Percentiles rank a stretch among this genome's conserved stretches.
These are phyloP conservation scores for Gremmenia infestans DNA, from an alignment of 2,329 filamentous ascomycete species.

Conservation along the genomic window DNA sequence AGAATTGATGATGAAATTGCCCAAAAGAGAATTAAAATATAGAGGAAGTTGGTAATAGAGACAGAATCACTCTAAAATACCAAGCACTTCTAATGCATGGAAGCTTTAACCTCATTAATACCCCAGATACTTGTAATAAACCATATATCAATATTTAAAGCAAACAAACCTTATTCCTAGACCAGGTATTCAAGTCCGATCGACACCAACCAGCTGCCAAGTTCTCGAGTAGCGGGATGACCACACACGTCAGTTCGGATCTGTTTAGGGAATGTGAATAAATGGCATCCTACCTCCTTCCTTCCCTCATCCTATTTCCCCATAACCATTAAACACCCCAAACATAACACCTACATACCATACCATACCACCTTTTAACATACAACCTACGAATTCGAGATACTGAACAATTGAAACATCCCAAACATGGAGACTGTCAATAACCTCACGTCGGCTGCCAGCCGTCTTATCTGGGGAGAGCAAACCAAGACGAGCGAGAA, in stretches of 20 bases:
- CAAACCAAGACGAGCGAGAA: conserved; percentile 2
- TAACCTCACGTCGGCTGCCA: conserved; percentile 44
- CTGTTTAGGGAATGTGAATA: background rate
- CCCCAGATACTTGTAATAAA: too few relatives aligned
- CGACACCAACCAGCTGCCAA: background rate
- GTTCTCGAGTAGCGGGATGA: background rate
- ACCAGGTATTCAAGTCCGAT: background rate
- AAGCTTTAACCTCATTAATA: too few relatives aligned
- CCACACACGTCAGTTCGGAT: background rate
- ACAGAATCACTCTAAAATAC: too few relatives aligned
- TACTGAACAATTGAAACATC: background rate
- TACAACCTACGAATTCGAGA: too few relatives aligned
- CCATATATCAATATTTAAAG: too few relatives aligned
- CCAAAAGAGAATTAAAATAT: too few relatives aligned
- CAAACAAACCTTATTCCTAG: too few relatives aligned
- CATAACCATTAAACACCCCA: background rate
- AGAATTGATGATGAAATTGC: too few relatives aligned
- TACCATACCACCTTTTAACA: too few relatives aligned
- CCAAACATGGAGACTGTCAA: conserved; percentile 58
- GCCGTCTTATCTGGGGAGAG: conserved; percentile 40
- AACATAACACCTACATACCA: background rate
- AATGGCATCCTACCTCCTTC: background rate
- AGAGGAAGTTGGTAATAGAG: too few relatives aligned
- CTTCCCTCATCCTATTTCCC: background rate
- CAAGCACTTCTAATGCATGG: too few relatives aligned